These are phyloP conservation scores for Melampsora larici-populina DNA, from an alignment of 1,284 basidiomycete species.

Conservation along the genomic window DNA sequence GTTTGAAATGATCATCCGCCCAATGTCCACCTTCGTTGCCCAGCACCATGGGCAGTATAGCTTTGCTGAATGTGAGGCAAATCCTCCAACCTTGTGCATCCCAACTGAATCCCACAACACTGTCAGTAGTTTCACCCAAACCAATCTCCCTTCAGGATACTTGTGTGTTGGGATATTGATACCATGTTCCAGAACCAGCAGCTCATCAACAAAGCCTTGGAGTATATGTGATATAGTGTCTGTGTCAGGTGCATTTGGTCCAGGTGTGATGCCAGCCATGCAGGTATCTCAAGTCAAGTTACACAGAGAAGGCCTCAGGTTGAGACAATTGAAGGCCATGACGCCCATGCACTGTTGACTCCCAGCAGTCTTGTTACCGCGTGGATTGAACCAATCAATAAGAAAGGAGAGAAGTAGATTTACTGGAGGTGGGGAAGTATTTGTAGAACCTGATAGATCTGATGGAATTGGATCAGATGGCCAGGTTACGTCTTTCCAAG, in stretches of 20 bases:
- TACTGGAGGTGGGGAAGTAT: not conserved
- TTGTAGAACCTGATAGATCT: no score
- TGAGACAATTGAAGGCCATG: conserved; percentile 2
- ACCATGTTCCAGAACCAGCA: not conserved
- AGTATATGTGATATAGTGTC: not conserved
- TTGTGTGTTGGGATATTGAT: not conserved
- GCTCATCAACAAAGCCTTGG: not conserved
- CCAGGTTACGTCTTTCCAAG: not conserved
- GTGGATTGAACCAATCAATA: conserved; percentile 27
- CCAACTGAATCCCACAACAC: conserved; percentile 9
- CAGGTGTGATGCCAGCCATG: conserved; percentile 16
- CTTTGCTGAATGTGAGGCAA: no score
- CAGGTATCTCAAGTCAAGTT: not conserved
- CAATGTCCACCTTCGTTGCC: no score
- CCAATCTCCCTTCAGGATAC: not conserved
- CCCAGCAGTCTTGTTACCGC: conserved; percentile 18
- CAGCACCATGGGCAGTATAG: no score
- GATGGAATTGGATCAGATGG: no score
- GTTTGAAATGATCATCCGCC: no score
- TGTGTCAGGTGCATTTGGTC: not conserved
- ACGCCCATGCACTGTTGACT: conserved; percentile 6
- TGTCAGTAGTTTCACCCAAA: not conserved
- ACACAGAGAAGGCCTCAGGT: not conserved
- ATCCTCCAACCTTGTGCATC: no score
- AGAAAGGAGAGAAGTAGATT: conserved; percentile 6